Percentiles rank a stretch among this genome's conserved stretches.
These are phyloP conservation scores for Pythium guiyangense DNA, from an alignment of 352 stramenopile genomes.

Conservation along the genomic window DNA sequence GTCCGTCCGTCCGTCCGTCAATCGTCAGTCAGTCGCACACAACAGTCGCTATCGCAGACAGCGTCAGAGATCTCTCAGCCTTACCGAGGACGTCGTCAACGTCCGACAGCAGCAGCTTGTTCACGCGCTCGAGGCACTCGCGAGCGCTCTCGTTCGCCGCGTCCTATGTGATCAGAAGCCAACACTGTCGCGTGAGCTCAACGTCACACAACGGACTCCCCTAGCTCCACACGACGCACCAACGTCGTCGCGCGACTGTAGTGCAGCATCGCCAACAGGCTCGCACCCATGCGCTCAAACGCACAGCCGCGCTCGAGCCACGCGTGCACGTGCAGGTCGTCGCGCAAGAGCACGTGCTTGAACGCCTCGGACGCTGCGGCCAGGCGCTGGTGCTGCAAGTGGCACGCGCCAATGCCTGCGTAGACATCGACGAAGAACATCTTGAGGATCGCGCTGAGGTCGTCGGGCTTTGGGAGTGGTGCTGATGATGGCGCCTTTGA, in stretches of 20 bases:
- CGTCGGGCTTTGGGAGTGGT: slow-evolving; percentile 33
- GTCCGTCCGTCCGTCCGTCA: too few relatives aligned
- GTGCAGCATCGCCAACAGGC: slow-evolving; percentile 63
- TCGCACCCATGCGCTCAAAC: slow-evolving; percentile 50
- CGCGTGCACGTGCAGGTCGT: slow-evolving; percentile 35
- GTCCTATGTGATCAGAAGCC: slow-evolving; percentile 18
- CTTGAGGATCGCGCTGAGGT: slow-evolving; percentile 42
- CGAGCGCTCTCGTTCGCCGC: slow-evolving; percentile 21
- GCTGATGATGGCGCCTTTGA: slow-evolving; percentile 1
- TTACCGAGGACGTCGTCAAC: slow-evolving; percentile 11
- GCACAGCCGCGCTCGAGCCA: slow-evolving; percentile 49
- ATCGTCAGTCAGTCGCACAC: too few relatives aligned
- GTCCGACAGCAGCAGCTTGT: slow-evolving; percentile 17
- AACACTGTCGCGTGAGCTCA: background rate
- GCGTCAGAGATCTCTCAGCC: background rate
- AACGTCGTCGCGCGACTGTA: slow-evolving; percentile 45
- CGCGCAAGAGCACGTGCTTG: slow-evolving; percentile 60
- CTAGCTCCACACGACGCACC: slow-evolving; percentile 16
- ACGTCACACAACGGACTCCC: too few relatives aligned
- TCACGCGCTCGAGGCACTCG: slow-evolving; percentile 28
- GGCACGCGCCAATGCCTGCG: slow-evolving; percentile 42
- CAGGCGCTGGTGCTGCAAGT: slow-evolving; percentile 21
- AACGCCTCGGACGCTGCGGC: slow-evolving; percentile 52
- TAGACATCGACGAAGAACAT: slow-evolving; percentile 75
- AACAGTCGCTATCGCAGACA: background rate